Evolutionary conservation across 345 rosid species (phyloP), one percentile per base, ranked within the genome.

Genomic region (Erucastrum elatum): DNA sequence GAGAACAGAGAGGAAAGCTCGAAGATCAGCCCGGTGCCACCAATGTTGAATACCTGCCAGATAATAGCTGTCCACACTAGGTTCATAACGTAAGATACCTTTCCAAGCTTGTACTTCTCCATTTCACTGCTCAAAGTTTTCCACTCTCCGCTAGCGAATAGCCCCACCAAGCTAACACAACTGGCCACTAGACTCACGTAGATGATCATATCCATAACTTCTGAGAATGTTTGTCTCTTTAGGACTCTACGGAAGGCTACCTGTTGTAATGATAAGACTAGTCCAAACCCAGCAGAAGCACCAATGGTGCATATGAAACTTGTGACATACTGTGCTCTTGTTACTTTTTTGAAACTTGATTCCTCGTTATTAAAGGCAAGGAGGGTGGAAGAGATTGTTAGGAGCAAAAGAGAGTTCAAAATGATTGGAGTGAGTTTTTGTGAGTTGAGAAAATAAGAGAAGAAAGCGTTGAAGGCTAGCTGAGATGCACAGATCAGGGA

Each of bases 1-100:
- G 90, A 82, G 82, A 92, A 89, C 31, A 91, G 68, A 5, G 94
- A 80, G 46, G 91, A 87, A 27, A 87, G 85, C 81, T 91, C 85
- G 35, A 85, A 83, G 68, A 87, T 84, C 82, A 91, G 65, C 21
- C 93, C 90, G 6, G 80, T 75, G 2, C 70, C 59, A 2, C 94
- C 90, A n/a, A 90, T 82, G 2, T 16, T 0, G 56, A 82, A 89
- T 5, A 85, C 74, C 81, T 88, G 90, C 89, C 89, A 87, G 16
- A 56, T 11, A 68, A 89, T 33, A 51, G 86, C 82, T 29, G 84
- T 84, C 90, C 90, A 82, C 31, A 76, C 68, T 58, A 91, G 44
- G 37, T 29, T 86, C 90, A 88, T 86, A 35, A 87, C 2, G 6
- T 91, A 88, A 0, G 89, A 83, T n/a, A 83, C 74, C 65, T 86